phyloP scores from a whole-genome alignment of 371 early-diverging fungal genomes.

The Blakeslea trispora region DNA sequence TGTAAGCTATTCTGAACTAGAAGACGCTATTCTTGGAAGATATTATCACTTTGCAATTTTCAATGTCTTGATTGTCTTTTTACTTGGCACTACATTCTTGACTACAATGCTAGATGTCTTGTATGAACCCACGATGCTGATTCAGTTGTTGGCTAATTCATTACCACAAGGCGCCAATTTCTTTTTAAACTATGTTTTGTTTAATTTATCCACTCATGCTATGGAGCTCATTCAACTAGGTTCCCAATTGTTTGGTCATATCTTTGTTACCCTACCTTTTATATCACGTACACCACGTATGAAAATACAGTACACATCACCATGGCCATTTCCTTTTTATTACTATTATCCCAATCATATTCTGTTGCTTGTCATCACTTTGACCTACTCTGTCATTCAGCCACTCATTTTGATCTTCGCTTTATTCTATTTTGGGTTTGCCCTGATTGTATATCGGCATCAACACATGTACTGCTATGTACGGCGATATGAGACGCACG shows the following conservation, averaged over 20 bases:
- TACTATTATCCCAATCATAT: slow-evolving; percentile 74
- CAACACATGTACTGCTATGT: slow-evolving; percentile 84
- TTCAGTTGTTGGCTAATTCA: slow-evolving; percentile 67
- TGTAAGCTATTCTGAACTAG: slow-evolving; percentile 62
- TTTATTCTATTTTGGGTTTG: slow-evolving; percentile 73
- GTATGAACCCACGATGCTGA: slow-evolving; percentile 62
- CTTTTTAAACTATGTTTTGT: slow-evolving; percentile 76
- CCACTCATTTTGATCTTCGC: slow-evolving; percentile 85
- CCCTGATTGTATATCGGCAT: slow-evolving; percentile 78
- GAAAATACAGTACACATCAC: slow-evolving; percentile 55
- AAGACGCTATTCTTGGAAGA: slow-evolving; percentile 67
- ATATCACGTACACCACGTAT: slow-evolving; percentile 74
- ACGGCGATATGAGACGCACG: slow-evolving; percentile 81
- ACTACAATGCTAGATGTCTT: slow-evolving; percentile 71
- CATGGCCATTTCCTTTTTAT: slow-evolving; percentile 68
- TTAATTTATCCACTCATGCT: slow-evolving; percentile 70
- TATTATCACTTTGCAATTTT: slow-evolving; percentile 90
- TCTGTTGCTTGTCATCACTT: slow-evolving; percentile 80
- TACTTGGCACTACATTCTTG: slow-evolving; percentile 78
- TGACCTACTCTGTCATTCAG: slow-evolving; percentile 85
- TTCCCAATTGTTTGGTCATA: slow-evolving; percentile 54
- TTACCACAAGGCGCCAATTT: slow-evolving; percentile 77
- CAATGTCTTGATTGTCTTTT: slow-evolving; percentile 87
- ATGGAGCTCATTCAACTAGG: slow-evolving; percentile 74
- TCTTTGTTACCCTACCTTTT: slow-evolving; percentile 48